A percentile compares a stretch with the other conserved stretches of the same genome.
Conservation (phyloP, 352 stramenopile species). For the Pythium aristosporum region DNA sequence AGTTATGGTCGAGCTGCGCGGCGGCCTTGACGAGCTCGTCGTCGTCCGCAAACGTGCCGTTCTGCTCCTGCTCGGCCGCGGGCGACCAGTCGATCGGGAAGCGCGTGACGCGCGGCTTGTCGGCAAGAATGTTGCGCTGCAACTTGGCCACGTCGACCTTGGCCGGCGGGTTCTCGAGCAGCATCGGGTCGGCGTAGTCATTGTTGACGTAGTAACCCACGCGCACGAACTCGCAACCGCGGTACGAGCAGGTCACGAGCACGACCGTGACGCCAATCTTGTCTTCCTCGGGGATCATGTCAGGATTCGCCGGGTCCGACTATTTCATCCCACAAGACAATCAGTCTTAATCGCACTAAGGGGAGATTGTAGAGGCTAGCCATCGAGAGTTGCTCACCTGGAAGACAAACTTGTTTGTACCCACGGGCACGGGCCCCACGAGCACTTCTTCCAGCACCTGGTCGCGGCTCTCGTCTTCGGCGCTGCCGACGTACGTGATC, state of each 20-base stretch:
- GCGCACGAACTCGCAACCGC: constrained; percentile 96
- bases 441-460: constrained; percentile 98
- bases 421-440: constrained; percentile 96
- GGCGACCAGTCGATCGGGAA: constrained; percentile 97
- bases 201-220: constrained; percentile 99
- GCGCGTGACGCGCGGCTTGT: constrained; percentile 94
- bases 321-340: constrained; percentile 31
- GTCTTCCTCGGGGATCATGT: constrained; percentile 93
- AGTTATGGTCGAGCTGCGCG: constrained; percentile 83
- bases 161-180: constrained; percentile 78
- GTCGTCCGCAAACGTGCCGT: constrained; percentile 73
- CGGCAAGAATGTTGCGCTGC: constrained; percentile 95
- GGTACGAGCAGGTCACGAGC: constrained; percentile 98
- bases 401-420: constrained; percentile 99
- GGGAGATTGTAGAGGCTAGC: background rate
- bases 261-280: constrained; percentile 99
- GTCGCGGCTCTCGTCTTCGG: constrained; percentile 94
- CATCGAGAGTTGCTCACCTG: constrained; percentile 33
- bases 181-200: constrained; percentile 93
- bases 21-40: constrained; percentile 86
- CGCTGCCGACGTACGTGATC: constrained; percentile 98
- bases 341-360: background rate
- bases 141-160: constrained; percentile 92
- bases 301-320: constrained; percentile 92
- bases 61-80: constrained; percentile 31